Evolutionary conservation across 2,329 filamentous ascomycete species (phyloP).

Genomic region (Penicillium sp.): DNA sequence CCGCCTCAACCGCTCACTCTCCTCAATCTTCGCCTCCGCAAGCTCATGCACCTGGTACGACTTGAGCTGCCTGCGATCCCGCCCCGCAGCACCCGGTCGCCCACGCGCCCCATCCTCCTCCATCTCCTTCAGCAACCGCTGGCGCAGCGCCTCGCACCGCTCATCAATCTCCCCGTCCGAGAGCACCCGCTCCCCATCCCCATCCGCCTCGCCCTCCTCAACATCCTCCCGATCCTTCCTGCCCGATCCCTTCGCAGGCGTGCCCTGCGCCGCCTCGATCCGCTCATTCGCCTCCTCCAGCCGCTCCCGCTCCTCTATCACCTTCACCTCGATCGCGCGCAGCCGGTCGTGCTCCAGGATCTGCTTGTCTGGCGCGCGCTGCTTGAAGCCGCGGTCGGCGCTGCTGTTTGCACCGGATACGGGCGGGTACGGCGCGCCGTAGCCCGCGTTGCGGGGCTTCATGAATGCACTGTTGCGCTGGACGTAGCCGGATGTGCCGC

Average conservation of each 20-base stretch:
- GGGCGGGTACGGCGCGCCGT: constrained; percentile 68
- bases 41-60: constrained; percentile 93
- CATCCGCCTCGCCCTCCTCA: constrained; percentile 25
- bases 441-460: constrained; percentile 68
- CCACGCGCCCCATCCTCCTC: constrained; percentile 43
- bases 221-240: constrained; percentile 54
- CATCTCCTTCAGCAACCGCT: constrained; percentile 59
- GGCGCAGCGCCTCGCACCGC: constrained; percentile 64
- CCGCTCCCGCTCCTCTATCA: constrained; percentile 82
- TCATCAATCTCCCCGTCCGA: constrained; percentile 90
- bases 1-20: constrained; percentile 82
- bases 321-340: constrained; percentile 86
- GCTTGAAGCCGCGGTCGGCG: constrained; percentile 59
- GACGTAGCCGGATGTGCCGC: constrained; percentile 94
- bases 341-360: constrained; percentile 94
- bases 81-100: constrained; percentile 9
- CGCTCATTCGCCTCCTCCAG: constrained; percentile 74
- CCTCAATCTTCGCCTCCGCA: constrained; percentile 91
- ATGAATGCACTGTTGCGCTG: constrained; percentile 92
- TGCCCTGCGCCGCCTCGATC: constrained; percentile 70
- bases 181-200: constrained; percentile 33
- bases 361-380: constrained; percentile 83
- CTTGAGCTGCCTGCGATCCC: constrained; percentile 62
- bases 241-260: constrained; percentile 82
- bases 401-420: constrained; percentile 42